phyloP scores from a whole-genome alignment of 192 early-diverging fungal genomes.

The Ambispora gerdemannii region DNA sequence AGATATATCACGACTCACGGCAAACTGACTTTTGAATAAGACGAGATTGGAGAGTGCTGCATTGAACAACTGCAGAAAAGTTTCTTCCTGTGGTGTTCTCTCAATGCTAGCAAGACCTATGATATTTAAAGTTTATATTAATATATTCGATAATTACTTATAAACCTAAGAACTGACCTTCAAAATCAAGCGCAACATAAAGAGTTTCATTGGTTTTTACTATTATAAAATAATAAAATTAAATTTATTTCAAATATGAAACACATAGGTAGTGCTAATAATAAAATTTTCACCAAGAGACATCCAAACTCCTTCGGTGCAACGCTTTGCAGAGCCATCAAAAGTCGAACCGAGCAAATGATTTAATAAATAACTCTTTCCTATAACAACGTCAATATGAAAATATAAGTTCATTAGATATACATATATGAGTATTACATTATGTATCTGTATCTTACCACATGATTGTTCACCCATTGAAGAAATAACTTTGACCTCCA shows the following conservation, averaged over 20 bases:
- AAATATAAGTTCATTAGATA: not conserved
- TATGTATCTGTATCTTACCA: conserved; percentile 5
- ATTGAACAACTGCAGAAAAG: conserved; percentile 18
- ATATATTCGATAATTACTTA: not conserved
- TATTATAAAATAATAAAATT: not conserved
- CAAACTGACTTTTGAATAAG: conserved; percentile 31
- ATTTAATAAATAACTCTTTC: conserved; percentile 31
- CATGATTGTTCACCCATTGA: conserved; percentile 33
- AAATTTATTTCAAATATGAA: not conserved
- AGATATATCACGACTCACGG: conserved; percentile 29
- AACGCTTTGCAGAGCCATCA: conserved; percentile 32
- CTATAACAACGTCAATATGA: not conserved
- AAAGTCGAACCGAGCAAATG: conserved; percentile 24
- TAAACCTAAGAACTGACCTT: conserved; percentile 28
- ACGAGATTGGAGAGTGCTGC: conserved; percentile 28
- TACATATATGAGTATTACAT: not conserved
- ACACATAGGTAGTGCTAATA: not conserved
- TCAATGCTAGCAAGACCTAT: conserved; percentile 26
- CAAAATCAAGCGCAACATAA: conserved; percentile 35
- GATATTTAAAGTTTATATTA: not conserved
- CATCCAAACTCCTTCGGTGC: conserved; percentile 31
- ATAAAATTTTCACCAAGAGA: conserved; percentile 11
- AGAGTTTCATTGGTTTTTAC: conserved; percentile 20
- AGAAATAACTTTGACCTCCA: conserved; percentile 30
- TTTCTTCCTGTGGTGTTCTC: conserved; percentile 29